Percentiles rank a stretch among this genome's conserved stretches.
phyloP scores from a whole-genome alignment of 129 eudicot genomes.

The Sambucus nigra region DNA sequence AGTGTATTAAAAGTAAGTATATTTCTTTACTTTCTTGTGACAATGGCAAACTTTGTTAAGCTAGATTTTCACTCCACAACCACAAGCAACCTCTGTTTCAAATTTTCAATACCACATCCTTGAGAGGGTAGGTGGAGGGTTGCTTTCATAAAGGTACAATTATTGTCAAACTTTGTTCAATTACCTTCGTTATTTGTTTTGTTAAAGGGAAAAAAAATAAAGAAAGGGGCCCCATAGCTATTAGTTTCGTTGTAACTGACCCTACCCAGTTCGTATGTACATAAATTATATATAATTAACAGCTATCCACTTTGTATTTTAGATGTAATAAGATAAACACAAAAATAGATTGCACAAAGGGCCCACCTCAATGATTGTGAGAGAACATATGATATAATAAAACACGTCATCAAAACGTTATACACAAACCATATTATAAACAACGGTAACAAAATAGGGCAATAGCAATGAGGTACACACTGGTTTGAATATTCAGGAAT shows the following conservation, averaged over 20 bases:
- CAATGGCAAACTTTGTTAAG: conserved; percentile 9
- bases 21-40: conserved; percentile 22
- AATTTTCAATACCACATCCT: conserved; percentile 4
- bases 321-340: neutral
- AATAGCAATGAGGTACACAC: too few species aligned
- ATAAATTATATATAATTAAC: too few species aligned
- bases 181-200: conserved; percentile 29
- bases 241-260: conserved; percentile 18
- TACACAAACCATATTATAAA: too few species aligned
- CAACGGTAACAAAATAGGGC: too few species aligned
- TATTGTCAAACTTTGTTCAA: conserved; percentile 29
- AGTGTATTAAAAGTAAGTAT: too few species aligned
- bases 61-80: conserved; percentile 10
- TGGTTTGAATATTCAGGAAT: too few species aligned
- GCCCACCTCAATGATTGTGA: conserved; percentile 22
- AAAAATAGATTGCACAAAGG: neutral
- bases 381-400: too few species aligned
- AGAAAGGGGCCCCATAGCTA: conserved; percentile 44
- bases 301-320: too few species aligned
- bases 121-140: conserved; percentile 26
- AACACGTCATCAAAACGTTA: too few species aligned
- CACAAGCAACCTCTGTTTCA: conserved; percentile 9
- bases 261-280: conserved; percentile 14
- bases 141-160: conserved; percentile 31
- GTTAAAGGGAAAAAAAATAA: conserved; percentile 5